Percentiles rank a stretch among this genome's conserved stretches.
Conservation (phyloP, 306 rosid species). For the Medicago lupulina region DNA sequence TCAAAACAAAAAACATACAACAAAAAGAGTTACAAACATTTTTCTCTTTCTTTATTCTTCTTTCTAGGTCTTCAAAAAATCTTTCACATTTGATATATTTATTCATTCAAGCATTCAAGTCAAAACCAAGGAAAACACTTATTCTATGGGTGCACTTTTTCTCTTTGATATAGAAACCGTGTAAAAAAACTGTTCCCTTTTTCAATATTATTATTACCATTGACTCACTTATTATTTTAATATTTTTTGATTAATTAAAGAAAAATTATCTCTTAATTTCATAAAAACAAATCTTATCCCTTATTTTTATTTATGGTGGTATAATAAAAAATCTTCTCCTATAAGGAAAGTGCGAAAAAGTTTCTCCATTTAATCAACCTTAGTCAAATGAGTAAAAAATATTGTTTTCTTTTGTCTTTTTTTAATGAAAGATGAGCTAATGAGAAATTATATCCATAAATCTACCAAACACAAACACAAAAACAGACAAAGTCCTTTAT, state of each 20-base stretch:
- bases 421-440: neutral
- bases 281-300: too few relatives aligned
- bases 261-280: too few relatives aligned
- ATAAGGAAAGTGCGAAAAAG: constrained; percentile 18
- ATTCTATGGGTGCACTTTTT: constrained; percentile 4
- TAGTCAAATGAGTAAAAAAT: constrained; percentile 5
- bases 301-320: neutral
- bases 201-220: neutral
- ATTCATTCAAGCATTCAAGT: neutral
- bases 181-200: neutral
- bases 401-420: neutral
- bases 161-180: too few relatives aligned
- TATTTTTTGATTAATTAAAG: neutral
- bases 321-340: constrained; percentile 29
- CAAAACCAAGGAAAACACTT: neutral
- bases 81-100: constrained; percentile 29
- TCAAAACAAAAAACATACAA: too few relatives aligned
- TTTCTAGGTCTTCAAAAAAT: neutral
- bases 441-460: constrained; percentile 8
- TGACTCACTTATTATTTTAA: neutral
- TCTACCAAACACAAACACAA: neutral
- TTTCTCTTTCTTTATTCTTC: neutral
- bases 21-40: too few relatives aligned
- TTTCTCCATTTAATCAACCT: neutral
- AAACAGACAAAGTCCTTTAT: neutral